Evolutionary conservation across 2,329 filamentous ascomycete genomes (phyloP).

Genomic region (Rutstroemia sydowiana): DNA sequence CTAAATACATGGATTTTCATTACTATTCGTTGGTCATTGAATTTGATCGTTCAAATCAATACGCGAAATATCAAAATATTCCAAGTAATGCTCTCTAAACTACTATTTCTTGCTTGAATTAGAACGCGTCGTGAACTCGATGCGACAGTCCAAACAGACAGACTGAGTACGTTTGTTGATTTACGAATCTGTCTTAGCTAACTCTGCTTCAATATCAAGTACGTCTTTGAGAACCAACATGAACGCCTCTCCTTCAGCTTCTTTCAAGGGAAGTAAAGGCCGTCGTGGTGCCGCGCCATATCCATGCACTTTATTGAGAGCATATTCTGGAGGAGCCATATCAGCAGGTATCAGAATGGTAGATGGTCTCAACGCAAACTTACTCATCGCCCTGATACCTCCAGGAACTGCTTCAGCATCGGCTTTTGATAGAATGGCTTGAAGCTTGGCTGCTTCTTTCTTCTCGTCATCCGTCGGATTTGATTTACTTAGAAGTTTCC

Average conservation of each 20-base stretch:
- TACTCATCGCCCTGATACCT: not conserved
- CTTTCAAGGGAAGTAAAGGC: not conserved
- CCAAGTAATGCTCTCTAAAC: not conserved
- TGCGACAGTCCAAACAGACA: not conserved
- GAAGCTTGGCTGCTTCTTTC: not conserved
- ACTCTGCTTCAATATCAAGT: not conserved
- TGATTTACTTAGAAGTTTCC: not conserved
- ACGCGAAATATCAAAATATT: too few species aligned
- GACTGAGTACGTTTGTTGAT: not conserved
- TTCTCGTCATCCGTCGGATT: not conserved
- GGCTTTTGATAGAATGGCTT: not conserved
- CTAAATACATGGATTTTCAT: not conserved
- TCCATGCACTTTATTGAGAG: not conserved
- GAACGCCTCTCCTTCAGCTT: not conserved
- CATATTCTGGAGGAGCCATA: not conserved
- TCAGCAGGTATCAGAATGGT: not conserved
- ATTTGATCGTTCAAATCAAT: not conserved
- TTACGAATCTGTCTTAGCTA: not conserved
- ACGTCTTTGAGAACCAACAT: not conserved
- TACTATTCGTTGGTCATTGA: not conserved
- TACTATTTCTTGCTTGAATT: not conserved
- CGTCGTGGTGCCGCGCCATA: not conserved
- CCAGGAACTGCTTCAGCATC: not conserved
- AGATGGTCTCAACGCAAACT: not conserved
- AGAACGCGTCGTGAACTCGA: not conserved